phyloP scores from a whole-genome alignment of 2,329 filamentous ascomycete species.

The Bimuria novae-zelandiae region DNA sequence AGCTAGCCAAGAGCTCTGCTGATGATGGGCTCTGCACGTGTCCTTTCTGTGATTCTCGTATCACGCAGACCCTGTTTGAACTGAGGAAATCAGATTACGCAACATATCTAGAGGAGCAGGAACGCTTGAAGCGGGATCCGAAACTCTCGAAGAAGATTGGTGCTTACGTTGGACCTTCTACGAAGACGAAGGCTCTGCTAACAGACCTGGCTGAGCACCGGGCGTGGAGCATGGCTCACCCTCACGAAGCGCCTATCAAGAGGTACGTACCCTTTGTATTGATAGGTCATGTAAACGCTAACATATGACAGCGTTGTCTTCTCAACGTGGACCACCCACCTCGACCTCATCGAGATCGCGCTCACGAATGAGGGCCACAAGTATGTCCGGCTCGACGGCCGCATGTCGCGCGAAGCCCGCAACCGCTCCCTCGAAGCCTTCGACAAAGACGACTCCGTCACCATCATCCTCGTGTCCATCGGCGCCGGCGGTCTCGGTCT shows the following conservation, averaged over 20 bases:
- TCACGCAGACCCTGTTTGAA: conserved; percentile 68
- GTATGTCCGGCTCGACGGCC: conserved; percentile 85
- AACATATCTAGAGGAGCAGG: conserved; percentile 59
- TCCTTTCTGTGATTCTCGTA: conserved; percentile 67
- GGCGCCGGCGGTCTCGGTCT: conserved; percentile 89
- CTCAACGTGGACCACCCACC: conserved; percentile 92
- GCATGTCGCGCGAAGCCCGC: conserved; percentile 77
- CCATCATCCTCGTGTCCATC: conserved; percentile 88
- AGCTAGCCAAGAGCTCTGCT: conserved; percentile 51
- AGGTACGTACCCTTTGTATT: conserved; percentile 46
- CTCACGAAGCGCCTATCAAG: conserved; percentile 77
- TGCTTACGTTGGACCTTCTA: conserved; percentile 82
- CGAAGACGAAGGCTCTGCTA: conserved; percentile 84
- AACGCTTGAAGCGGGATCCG: conserved; percentile 56
- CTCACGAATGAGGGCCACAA: conserved; percentile 68
- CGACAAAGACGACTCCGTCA: conserved; percentile 70
- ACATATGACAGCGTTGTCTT: conserved; percentile 72
- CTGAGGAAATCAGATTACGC: conserved; percentile 65
- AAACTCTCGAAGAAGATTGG: conserved; percentile 65
- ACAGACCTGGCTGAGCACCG: conserved; percentile 71
- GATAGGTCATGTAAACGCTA: conserved; percentile 5
- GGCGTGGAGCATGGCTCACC: conserved; percentile 63
- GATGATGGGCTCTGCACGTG: conserved; percentile 62
- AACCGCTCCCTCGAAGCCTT: conserved; percentile 77
- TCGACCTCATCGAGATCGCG: conserved; percentile 88